Percentiles rank a stretch among this genome's conserved stretches.
Conservation (phyloP, 352 stramenopile genomes). For the Pythium rishiriense region DNA sequence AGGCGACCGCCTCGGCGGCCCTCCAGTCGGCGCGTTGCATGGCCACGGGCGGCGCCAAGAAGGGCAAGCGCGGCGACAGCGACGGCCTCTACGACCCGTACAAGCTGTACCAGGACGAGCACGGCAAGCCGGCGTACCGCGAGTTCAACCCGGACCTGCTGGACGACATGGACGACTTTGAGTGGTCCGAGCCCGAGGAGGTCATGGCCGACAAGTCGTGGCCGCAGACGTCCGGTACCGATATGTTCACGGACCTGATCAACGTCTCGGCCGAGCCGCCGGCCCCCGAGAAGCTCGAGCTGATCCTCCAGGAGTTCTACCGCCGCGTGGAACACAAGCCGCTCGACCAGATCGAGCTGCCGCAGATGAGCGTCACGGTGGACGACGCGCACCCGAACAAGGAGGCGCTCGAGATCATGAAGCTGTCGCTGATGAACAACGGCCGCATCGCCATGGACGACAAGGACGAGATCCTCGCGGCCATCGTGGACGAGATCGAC, state of each 20-base stretch:
- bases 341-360: slow-evolving; percentile 70
- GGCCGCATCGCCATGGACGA: slow-evolving; percentile 86
- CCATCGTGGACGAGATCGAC: slow-evolving; percentile 80
- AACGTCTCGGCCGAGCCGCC: slow-evolving; percentile 66
- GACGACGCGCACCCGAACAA: slow-evolving; percentile 67
- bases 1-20: neutral
- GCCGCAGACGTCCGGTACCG: slow-evolving; percentile 71
- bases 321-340: slow-evolving; percentile 75
- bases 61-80: slow-evolving; percentile 14
- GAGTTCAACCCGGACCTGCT: slow-evolving; percentile 79
- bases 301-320: slow-evolving; percentile 74
- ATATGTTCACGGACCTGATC: slow-evolving; percentile 81
- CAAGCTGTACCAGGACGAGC: slow-evolving; percentile 76
- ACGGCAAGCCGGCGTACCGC: slow-evolving; percentile 68
- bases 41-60: slow-evolving; percentile 18
- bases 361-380: slow-evolving; percentile 71
- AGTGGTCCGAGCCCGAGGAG: slow-evolving; percentile 74
- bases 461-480: slow-evolving; percentile 87
- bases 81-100: slow-evolving; percentile 79
- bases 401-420: slow-evolving; percentile 87
- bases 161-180: slow-evolving; percentile 52
- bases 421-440: slow-evolving; percentile 89
- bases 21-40: slow-evolving; percentile 18
- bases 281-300: slow-evolving; percentile 61
- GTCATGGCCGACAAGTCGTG: slow-evolving; percentile 91